A percentile compares a stretch with the other conserved stretches of the same genome.
These are phyloP conservation scores for Salix suchowensis DNA, from an alignment of 345 rosid genomes.

Conservation along the genomic window DNA sequence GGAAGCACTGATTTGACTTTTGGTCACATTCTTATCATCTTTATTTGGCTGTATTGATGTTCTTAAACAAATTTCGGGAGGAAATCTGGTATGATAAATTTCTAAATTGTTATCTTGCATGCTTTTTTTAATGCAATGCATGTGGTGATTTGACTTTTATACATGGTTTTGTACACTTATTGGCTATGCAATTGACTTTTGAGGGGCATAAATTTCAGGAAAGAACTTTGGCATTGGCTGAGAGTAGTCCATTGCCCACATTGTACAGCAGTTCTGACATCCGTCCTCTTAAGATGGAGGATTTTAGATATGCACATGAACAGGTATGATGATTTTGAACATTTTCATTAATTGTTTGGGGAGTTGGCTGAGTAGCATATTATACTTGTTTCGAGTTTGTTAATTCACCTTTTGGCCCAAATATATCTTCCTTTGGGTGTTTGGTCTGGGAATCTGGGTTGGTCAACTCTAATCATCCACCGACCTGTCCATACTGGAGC, in stretches of 20 bases:
- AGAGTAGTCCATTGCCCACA: constrained; percentile 58
- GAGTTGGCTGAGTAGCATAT: neutral
- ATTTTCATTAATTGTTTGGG: neutral
- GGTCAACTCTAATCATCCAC: neutral
- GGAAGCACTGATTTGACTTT: neutral
- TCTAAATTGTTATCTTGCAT: neutral
- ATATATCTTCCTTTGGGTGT: neutral
- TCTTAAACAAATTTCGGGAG: neutral
- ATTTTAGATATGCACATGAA: constrained; percentile 84
- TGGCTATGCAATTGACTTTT: neutral
- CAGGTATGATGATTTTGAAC: constrained; percentile 50
- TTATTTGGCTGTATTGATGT: neutral
- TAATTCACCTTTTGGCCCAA: neutral
- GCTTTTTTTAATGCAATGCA: neutral
- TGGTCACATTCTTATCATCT: neutral
- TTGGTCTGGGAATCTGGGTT: neutral
- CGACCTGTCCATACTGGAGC: no score
- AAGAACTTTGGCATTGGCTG: constrained; percentile 53
- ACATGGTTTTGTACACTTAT: neutral
- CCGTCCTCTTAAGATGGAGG: constrained; percentile 75
- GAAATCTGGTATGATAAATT: neutral
- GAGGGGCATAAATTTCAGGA: constrained; percentile 46
- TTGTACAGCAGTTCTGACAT: constrained; percentile 68
- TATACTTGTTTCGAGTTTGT: neutral
- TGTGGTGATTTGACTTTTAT: neutral